These are phyloP conservation scores for Eucalyptus polybractea DNA, from an alignment of 345 rosid species.

Conservation along the genomic window DNA sequence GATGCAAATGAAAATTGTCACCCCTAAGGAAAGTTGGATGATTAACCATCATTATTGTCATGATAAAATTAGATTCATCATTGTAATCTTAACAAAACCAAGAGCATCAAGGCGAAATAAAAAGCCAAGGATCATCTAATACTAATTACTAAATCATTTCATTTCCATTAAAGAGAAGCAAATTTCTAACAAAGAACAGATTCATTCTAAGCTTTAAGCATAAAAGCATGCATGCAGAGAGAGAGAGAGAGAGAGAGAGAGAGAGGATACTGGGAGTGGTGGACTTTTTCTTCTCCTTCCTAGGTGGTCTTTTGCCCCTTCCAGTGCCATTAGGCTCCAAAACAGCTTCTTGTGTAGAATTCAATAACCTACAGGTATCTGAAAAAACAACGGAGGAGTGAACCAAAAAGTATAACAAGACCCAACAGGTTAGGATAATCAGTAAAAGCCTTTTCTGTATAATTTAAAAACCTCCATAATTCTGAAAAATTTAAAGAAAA, in stretches of 20 bases:
- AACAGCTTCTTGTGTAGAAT: conserved; percentile 5
- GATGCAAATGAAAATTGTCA: neutral
- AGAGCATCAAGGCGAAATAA: neutral
- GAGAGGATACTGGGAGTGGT: conserved; percentile 28
- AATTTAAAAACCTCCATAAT: neutral
- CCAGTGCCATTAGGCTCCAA: conserved; percentile 16
- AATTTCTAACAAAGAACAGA: neutral
- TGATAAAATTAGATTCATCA: neutral
- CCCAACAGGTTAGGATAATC: neutral
- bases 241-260: neutral
- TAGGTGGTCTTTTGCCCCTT: conserved; percentile 33
- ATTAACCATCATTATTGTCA: neutral
- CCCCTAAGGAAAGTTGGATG: neutral
- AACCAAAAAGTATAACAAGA: neutral
- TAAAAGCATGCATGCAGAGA: neutral
- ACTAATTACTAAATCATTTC: neutral
- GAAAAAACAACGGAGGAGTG: conserved; percentile 3
- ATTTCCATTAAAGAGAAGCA: neutral
- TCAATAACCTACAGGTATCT: conserved; percentile 46
- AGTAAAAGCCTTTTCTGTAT: neutral
- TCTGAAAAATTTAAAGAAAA: neutral
- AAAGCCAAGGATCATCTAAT: neutral
- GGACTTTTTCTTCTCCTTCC: conserved; percentile 46
- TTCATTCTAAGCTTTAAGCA: neutral
- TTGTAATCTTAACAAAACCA: neutral